These are phyloP conservation scores for Spathaspora sp. DNA, from an alignment of 1,139 yeast genomes.

Conservation along the genomic window DNA sequence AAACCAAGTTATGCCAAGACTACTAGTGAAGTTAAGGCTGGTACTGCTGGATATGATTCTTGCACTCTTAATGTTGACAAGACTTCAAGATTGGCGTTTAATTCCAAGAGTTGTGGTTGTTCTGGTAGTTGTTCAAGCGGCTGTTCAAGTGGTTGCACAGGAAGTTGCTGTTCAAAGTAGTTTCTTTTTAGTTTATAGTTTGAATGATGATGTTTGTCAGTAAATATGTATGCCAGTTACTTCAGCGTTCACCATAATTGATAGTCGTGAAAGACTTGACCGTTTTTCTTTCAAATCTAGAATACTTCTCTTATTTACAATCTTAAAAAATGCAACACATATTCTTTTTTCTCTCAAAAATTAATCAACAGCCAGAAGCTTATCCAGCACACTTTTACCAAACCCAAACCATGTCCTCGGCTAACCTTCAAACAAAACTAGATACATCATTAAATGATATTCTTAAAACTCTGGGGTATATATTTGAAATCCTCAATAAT, in stretches of 20 bases:
- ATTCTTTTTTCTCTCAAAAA: background rate
- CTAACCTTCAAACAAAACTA: conserved; percentile 44
- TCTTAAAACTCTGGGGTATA: conserved; percentile 43
- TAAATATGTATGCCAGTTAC: no score
- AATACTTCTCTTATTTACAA: background rate
- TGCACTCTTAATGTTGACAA: conserved; percentile 41
- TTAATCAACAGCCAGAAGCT: background rate
- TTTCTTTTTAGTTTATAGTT: no score
- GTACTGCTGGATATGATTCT: conserved; percentile 31
- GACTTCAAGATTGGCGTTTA: conserved; percentile 42
- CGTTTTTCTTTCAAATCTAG: no score
- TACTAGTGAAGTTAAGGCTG: conserved; percentile 54
- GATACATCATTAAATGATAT: conserved; percentile 43
- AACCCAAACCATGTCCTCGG: conserved; percentile 14
- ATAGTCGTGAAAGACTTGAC: no score
- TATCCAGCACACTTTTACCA: background rate
- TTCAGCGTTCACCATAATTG: no score
- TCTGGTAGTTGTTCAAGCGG: no score
- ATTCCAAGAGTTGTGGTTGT: conserved; percentile 17
- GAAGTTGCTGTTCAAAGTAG: no score
- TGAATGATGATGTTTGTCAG: no score
- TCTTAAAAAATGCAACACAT: background rate
- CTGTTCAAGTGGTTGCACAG: no score
- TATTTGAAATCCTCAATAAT: conserved; percentile 45
- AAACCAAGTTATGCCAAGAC: conserved; percentile 69